phyloP scores from a whole-genome alignment of 2,329 filamentous ascomycete species.

The Shiraia sp. region DNA sequence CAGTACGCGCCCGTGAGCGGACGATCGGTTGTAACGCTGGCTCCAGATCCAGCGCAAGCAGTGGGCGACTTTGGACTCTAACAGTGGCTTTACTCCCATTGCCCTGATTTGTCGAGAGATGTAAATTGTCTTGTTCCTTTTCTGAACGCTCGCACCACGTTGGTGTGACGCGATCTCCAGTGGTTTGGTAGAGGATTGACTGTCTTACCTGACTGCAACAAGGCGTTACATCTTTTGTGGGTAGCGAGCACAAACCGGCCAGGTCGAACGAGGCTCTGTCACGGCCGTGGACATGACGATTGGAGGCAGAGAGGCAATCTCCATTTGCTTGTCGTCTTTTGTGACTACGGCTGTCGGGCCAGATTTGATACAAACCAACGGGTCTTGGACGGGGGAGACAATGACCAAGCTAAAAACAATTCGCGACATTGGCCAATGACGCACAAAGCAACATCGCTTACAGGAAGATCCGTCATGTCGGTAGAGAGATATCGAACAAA shows the following conservation, averaged over 20 bases:
- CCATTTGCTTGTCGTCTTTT: too few relatives aligned
- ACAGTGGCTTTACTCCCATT: constrained; percentile 23
- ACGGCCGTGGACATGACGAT: too few relatives aligned
- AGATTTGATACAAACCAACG: constrained; percentile 6
- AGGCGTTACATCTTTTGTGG: constrained; percentile 29
- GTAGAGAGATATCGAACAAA: constrained; percentile 24
- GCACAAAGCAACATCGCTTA: constrained; percentile 10
- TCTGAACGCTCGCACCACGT: constrained; percentile 12
- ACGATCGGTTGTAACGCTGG: constrained; percentile 30
- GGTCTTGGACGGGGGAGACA: too few relatives aligned
- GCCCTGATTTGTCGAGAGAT: constrained; percentile 19
- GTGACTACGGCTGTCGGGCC: too few relatives aligned
- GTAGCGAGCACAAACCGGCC: constrained; percentile 28
- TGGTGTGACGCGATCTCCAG: constrained; percentile 25
- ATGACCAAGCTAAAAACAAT: constrained; percentile 5
- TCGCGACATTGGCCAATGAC: constrained; percentile 19
- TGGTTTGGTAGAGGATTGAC: constrained; percentile 22
- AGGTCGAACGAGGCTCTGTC: too few relatives aligned
- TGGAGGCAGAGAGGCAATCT: too few relatives aligned
- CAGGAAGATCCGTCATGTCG: constrained; percentile 19
- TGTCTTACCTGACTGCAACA: constrained; percentile 28
- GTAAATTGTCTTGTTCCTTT: constrained; percentile 20
- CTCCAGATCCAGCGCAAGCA: constrained; percentile 25
- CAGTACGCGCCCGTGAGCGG: constrained; percentile 23
- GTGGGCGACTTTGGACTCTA: constrained; percentile 12